A percentile compares a stretch with the other conserved stretches of the same genome.
These are phyloP conservation scores for Daldinia sp. DNA, from an alignment of 2,329 filamentous ascomycete genomes.

Conservation along the genomic window DNA sequence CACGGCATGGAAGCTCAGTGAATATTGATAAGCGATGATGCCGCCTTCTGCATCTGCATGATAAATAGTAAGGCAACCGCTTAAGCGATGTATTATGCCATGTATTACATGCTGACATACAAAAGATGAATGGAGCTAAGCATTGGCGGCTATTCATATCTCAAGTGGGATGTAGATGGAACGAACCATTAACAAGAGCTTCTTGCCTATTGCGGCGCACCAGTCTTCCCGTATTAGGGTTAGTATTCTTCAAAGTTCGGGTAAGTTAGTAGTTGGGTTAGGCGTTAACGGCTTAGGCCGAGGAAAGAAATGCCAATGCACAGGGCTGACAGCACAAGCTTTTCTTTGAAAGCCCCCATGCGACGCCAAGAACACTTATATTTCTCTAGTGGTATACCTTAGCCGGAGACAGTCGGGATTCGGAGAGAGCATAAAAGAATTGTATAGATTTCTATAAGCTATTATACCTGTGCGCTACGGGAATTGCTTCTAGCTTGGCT, in stretches of 20 bases:
- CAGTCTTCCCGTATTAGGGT: neutral
- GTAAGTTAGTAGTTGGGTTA: neutral
- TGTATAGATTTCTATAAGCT: neutral
- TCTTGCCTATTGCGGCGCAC: neutral
- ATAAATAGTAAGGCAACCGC: neutral
- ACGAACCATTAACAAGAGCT: neutral
- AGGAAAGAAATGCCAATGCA: constrained; percentile 4
- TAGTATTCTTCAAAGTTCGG: constrained; percentile 1
- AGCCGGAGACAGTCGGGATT: constrained; percentile 2
- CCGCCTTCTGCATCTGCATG: neutral
- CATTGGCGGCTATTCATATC: neutral
- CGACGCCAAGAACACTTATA: constrained; percentile 18
- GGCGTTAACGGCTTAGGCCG: constrained; percentile 5
- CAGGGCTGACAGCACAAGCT: constrained; percentile 31
- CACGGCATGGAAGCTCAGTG: constrained; percentile 4
- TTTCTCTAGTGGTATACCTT: neutral
- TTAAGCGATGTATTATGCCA: neutral
- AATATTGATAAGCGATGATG: neutral
- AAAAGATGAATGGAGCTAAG: neutral
- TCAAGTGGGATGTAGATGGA: no score
- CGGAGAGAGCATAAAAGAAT: constrained; percentile 7
- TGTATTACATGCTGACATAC: neutral
- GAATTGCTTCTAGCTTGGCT: neutral
- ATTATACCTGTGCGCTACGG: neutral
- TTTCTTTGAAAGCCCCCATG: neutral